phyloP scores from a whole-genome alignment of 1,284 basidiomycete genomes.

The Trichosporon asahii region DNA sequence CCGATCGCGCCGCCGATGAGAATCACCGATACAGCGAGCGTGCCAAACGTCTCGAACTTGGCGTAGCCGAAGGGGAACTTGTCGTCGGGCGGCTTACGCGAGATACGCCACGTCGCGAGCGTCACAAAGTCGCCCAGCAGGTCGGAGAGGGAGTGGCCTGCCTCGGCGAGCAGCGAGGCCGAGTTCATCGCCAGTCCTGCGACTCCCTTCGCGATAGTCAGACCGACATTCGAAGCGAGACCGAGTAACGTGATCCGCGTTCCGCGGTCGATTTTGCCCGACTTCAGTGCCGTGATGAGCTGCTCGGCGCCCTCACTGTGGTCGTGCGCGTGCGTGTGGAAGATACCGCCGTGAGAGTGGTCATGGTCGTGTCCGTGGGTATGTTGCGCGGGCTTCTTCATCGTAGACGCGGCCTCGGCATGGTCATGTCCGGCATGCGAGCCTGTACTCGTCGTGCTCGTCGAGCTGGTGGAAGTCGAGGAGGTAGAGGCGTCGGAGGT shows the following conservation, averaged over 20 bases:
- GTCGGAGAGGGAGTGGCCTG: slow-evolving; percentile 90
- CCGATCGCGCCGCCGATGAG: slow-evolving; percentile 82
- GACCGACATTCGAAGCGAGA: slow-evolving; percentile 74
- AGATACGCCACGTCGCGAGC: slow-evolving; percentile 84
- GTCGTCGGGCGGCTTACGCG: slow-evolving; percentile 70
- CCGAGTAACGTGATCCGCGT: slow-evolving; percentile 77
- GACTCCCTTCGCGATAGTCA: slow-evolving; percentile 78
- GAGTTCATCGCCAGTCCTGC: slow-evolving; percentile 83
- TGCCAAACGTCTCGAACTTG: slow-evolving; percentile 92
- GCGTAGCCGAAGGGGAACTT: slow-evolving; percentile 65
- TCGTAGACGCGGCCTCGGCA: background rate
- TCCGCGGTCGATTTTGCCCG: slow-evolving; percentile 72
- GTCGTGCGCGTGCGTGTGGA: slow-evolving; percentile 56
- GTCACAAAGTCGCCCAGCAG: slow-evolving; percentile 73
- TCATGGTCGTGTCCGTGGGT: slow-evolving; percentile 56
- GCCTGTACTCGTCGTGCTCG: background rate
- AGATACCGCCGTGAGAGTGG: slow-evolving; percentile 57
- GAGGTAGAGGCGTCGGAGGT: background rate
- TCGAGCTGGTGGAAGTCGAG: background rate
- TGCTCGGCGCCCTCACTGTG: slow-evolving; percentile 67
- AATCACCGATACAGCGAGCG: slow-evolving; percentile 75
- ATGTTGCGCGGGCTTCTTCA: slow-evolving; percentile 10
- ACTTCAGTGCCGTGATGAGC: slow-evolving; percentile 62
- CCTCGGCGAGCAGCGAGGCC: slow-evolving; percentile 87
- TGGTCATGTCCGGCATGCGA: background rate